These are phyloP conservation scores for Bipolaris sorokiniana DNA, from an alignment of 2,329 filamentous ascomycete genomes.

Conservation along the genomic window DNA sequence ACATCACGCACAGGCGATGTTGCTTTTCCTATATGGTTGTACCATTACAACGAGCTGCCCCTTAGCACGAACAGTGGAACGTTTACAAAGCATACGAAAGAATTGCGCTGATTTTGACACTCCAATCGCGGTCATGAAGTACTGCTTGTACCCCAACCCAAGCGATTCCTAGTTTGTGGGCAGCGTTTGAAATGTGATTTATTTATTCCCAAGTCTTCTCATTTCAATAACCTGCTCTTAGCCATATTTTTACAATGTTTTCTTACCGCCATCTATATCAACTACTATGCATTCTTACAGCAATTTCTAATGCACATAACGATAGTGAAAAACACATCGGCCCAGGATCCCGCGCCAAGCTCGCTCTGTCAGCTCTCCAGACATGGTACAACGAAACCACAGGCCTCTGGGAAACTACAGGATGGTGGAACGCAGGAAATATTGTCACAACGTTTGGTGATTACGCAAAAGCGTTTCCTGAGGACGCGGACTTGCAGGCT, in stretches of 20 bases:
- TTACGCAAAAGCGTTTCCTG: constrained; percentile 46
- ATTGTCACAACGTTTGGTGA: constrained; percentile 68
- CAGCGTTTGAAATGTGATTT: no score
- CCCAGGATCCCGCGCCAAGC: constrained; percentile 30
- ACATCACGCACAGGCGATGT: no score
- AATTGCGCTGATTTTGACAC: no score
- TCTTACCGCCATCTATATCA: constrained; percentile 17
- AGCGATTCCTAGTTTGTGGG: no score
- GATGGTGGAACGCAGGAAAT: constrained; percentile 80
- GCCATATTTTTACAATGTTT: constrained; percentile 21
- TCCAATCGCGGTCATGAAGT: no score
- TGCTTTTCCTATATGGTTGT: no score
- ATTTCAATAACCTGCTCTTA: no score
- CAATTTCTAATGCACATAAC: constrained; percentile 33
- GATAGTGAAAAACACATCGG: constrained; percentile 18
- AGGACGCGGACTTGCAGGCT: constrained; percentile 43
- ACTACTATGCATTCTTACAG: constrained; percentile 18
- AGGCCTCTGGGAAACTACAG: constrained; percentile 68
- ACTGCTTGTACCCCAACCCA: no score
- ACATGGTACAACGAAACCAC: constrained; percentile 65
- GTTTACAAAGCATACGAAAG: no score
- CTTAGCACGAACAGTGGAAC: no score
- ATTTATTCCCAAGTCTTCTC: no score
- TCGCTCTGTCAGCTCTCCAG: constrained; percentile 58
- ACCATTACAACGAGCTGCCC: no score